Evolutionary conservation across 441 rosid genomes (phyloP).

Genomic region (Populus hybrid): DNA sequence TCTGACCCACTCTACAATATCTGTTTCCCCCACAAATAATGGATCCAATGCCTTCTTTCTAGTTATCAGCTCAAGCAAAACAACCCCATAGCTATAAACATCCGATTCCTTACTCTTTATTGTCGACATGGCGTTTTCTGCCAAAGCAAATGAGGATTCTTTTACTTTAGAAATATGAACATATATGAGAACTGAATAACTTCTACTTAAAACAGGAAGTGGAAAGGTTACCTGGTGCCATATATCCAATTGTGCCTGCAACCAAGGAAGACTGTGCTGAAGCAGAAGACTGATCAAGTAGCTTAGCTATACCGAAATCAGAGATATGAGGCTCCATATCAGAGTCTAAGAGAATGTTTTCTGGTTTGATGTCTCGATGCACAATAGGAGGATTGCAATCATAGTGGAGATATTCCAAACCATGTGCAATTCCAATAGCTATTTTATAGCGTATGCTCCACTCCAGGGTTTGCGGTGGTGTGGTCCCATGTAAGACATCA

Average conservation of each 20-base stretch:
- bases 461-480: conserved; percentile 26
- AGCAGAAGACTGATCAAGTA: conserved; percentile 21
- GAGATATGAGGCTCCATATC: too few relatives aligned
- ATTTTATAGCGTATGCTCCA: conserved; percentile 62
- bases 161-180: not conserved
- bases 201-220: not conserved
- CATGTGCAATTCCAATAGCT: conserved; percentile 39
- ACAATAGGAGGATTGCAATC: too few relatives aligned
- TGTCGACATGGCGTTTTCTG: conserved; percentile 44
- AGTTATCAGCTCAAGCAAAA: too few relatives aligned
- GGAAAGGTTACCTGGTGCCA: conserved; percentile 61
- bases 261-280: conserved; percentile 38
- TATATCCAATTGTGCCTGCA: conserved; percentile 70
- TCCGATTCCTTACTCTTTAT: conserved; percentile 56
- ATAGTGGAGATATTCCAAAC: too few relatives aligned
- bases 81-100: conserved; percentile 56
- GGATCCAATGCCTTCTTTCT: too few relatives aligned
- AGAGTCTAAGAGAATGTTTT: too few relatives aligned
- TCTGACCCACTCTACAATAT: too few relatives aligned
- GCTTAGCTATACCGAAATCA: too few relatives aligned
- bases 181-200: not conserved
- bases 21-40: too few relatives aligned
- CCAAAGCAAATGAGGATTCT: not conserved
- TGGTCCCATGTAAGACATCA: too few relatives aligned
- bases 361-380: too few relatives aligned